Base-by-base conservation (phyloP, 2,329 filamentous ascomycete genomes). In the Alternaria burnsii region DNA sequence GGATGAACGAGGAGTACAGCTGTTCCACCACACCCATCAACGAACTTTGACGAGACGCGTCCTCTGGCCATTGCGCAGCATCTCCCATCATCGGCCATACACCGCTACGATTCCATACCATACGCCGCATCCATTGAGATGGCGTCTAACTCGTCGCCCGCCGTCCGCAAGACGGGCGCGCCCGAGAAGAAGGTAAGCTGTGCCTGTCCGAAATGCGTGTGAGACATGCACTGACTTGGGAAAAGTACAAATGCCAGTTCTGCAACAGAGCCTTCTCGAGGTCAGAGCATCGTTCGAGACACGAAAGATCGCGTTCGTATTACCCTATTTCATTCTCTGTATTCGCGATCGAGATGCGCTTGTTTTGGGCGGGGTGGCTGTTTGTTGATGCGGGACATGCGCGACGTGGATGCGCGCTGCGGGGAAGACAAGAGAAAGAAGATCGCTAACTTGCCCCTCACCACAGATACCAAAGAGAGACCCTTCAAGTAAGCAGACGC, bases 231-330 rank as follows among this genome's bases (percentile, higher is more conserved):
- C 34, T 38, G 34, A 38, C 34, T n/a, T 38, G 5, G 16, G 16
- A 9, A 36, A 6, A 36, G 14, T 36, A 36, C 32, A 36, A 36
- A 12, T 36, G 32, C 32, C 28, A 30, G 28, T 98, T 97, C 82
- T 98, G 95, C 85, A 94, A 94, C 82, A 88, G 95, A 81, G 95
- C 95, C 67, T 99, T 99, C 81, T 97, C 94, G 83, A 87, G 95
- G 80, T 97, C 93, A 80, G 95, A 99, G 82, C 95, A 99, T 81
- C 89, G 95, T 73, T 97, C 93, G 82, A 88, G 95, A 81, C 95
- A 99, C 82, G 95, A 99, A 83, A 88, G 95, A 83, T 97, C 93
- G 79, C 95, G 95, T 98, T 95, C 86, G 94, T 94, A 36, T 36
- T 36, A 12, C 32, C 48, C 55, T 60, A 58, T 58, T 36, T 54